Percentiles rank a stretch among this genome's conserved stretches.
Evolutionary conservation across 306 rosid species (phyloP).

Genomic region (Glycine soja): DNA sequence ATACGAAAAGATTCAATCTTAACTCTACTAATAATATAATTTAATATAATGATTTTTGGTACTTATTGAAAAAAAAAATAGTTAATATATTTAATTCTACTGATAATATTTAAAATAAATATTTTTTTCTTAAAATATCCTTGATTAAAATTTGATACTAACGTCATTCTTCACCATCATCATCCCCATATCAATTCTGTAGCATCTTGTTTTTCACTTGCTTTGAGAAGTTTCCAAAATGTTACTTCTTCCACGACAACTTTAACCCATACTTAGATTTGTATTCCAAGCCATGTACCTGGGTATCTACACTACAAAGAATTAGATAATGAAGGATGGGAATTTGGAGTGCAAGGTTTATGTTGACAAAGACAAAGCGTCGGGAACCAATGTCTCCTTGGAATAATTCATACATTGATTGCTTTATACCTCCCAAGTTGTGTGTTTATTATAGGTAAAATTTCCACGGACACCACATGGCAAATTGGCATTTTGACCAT

Average conservation of each 20-base stretch:
- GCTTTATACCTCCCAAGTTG: constrained; percentile 30
- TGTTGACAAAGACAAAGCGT: constrained; percentile 40
- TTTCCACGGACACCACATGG: constrained; percentile 35
- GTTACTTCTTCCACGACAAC: constrained; percentile 39
- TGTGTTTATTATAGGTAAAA: constrained; percentile 37
- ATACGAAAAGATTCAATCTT: too few species aligned
- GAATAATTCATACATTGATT: constrained; percentile 3
- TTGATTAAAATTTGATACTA: too few species aligned
- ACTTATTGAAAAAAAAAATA: too few species aligned
- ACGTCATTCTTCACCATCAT: too few species aligned
- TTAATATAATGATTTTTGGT: too few species aligned
- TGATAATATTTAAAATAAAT: too few species aligned
- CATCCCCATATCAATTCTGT: neutral
- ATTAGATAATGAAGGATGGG: neutral
- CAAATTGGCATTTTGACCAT: constrained; percentile 30
- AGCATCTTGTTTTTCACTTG: constrained; percentile 14
- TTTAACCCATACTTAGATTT: constrained; percentile 33
- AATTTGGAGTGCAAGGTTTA: constrained; percentile 4
- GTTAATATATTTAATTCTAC: too few species aligned
- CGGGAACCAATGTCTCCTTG: constrained; percentile 21
- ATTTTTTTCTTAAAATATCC: too few species aligned
- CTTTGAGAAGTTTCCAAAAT: constrained; percentile 38
- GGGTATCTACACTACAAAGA: neutral
- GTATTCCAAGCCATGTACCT: neutral
- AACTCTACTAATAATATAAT: too few species aligned